These are phyloP conservation scores for Thermothielavioides terrestris DNA, from an alignment of 495 filamentous ascomycete genomes.

Conservation along the genomic window DNA sequence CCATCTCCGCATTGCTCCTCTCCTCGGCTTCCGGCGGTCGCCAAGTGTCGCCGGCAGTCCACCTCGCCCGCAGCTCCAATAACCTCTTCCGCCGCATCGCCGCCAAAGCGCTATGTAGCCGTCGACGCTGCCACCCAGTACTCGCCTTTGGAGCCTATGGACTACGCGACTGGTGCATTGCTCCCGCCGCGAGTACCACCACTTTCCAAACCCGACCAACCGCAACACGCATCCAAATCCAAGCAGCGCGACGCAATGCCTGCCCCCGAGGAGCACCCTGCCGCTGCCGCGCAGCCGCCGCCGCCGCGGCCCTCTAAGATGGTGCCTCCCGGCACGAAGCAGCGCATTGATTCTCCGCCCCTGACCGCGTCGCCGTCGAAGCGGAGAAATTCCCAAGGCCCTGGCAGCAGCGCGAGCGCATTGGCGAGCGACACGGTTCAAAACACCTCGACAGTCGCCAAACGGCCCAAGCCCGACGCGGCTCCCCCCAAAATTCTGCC, in stretches of 20 bases:
- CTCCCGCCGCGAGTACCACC: conserved; percentile 23
- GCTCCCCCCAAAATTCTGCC: conserved; percentile 60
- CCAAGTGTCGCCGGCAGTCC: conserved; percentile 36
- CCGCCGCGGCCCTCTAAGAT: conserved; percentile 7
- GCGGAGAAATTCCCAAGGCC: conserved; percentile 41
- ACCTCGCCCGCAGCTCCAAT: conserved; percentile 28
- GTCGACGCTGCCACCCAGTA: conserved; percentile 51
- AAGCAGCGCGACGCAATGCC: conserved; percentile 22
- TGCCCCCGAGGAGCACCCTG: conserved; percentile 11
- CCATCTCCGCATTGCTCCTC: conserved; percentile 37
- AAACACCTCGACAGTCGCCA: conserved; percentile 37
- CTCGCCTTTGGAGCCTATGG: conserved; percentile 44
- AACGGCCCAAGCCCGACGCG: conserved; percentile 38
- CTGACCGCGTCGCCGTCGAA: conserved; percentile 35
- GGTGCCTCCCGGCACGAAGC: conserved; percentile 2
- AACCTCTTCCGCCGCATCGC: conserved; percentile 23
- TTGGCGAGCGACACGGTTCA: conserved; percentile 13
- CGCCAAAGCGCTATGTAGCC: conserved; percentile 39
- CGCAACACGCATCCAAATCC: conserved; percentile 16
- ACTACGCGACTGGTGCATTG: conserved; percentile 28
- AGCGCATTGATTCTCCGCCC: conserved; percentile 10
- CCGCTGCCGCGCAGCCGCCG: conserved; percentile 11
- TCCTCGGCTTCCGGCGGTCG: conserved; percentile 33
- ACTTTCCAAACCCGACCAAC: neutral
- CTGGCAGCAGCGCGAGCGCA: conserved; percentile 34